Conservation (phyloP, 345 rosid genomes). For the rapeseed (Brassica napus) region DNA sequence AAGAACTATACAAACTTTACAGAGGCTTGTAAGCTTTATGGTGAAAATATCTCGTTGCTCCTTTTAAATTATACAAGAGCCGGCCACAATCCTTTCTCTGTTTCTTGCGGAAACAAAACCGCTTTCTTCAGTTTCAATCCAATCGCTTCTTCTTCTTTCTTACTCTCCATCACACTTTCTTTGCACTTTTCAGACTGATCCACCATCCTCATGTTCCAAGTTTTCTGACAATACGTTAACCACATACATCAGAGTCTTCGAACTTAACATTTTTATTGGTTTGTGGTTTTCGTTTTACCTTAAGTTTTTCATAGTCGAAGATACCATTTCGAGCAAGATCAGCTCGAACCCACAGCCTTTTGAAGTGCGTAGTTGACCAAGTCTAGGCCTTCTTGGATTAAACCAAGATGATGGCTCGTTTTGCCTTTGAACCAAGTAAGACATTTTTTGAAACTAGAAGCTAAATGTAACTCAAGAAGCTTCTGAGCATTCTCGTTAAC, state of each 20-base stretch:
- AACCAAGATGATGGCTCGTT: no score
- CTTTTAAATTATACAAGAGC: slow-evolving; percentile 46
- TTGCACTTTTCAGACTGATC: slow-evolving; percentile 30
- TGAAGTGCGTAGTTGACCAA: not conserved
- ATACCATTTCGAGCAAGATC: slow-evolving; percentile 63
- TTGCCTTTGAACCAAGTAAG: slow-evolving; percentile 64
- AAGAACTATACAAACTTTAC: no score
- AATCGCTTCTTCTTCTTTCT: slow-evolving; percentile 46
- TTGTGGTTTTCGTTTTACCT: not conserved
- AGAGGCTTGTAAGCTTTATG: slow-evolving; percentile 57
- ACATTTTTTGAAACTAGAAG: slow-evolving; percentile 73
- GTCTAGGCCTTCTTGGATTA: no score
- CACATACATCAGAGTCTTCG: slow-evolving; percentile 3
- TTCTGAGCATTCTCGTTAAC: slow-evolving; percentile 80
- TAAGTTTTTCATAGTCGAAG: slow-evolving; percentile 58
- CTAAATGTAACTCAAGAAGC: slow-evolving; percentile 78
- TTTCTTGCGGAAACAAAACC: slow-evolving; percentile 79
- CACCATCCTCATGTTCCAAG: slow-evolving; percentile 45
- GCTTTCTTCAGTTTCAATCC: slow-evolving; percentile 81
- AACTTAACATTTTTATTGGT: not conserved
- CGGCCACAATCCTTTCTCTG: slow-evolving; percentile 91
- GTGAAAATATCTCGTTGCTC: no score
- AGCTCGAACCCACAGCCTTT: slow-evolving; percentile 64
- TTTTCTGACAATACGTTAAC: slow-evolving; percentile 35
- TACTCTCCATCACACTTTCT: slow-evolving; percentile 27